These are phyloP conservation scores for Dryadomyces sulphureus DNA, from an alignment of 2,329 filamentous ascomycete species.

Conservation along the genomic window DNA sequence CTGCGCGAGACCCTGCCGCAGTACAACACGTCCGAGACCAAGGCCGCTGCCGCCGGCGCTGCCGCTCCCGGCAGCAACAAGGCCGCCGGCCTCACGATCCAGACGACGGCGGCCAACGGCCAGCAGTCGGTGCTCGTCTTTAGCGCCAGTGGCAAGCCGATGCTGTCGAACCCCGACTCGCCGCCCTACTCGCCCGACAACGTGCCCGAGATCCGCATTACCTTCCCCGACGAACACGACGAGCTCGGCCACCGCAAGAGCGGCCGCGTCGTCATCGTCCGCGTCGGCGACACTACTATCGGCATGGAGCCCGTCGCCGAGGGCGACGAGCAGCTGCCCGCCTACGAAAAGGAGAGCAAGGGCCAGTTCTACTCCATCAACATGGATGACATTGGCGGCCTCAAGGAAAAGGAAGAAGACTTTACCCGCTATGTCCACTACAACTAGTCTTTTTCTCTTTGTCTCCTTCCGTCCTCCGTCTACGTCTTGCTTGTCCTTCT, in stretches of 20 bases:
- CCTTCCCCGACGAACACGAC: slow-evolving; percentile 91
- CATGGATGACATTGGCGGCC: slow-evolving; percentile 81
- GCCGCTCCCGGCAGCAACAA: slow-evolving; percentile 27
- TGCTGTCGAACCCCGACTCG: slow-evolving; percentile 60
- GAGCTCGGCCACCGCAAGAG: slow-evolving; percentile 67
- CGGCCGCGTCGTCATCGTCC: slow-evolving; percentile 80
- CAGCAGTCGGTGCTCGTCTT: slow-evolving; percentile 62
- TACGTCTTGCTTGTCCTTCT: no score
- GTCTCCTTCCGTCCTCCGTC: no score
- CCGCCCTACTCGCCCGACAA: slow-evolving; percentile 68
- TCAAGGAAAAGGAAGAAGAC: slow-evolving; percentile 68
- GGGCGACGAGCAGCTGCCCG: slow-evolving; percentile 64
- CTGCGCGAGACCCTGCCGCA: slow-evolving; percentile 44
- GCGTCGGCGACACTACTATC: slow-evolving; percentile 74
- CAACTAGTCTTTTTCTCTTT: slow-evolving; percentile 10
- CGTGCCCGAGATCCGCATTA: slow-evolving; percentile 92
- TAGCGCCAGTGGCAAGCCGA: slow-evolving; percentile 53
- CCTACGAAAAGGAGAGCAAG: slow-evolving; percentile 71
- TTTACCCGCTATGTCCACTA: no score
- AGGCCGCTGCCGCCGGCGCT: background rate
- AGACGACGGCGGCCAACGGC: slow-evolving; percentile 32
- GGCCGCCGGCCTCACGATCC: slow-evolving; percentile 40
- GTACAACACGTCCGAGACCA: slow-evolving; percentile 45
- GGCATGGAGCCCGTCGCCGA: slow-evolving; percentile 81
- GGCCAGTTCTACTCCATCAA: slow-evolving; percentile 85